Evolutionary conservation across 2,329 filamentous ascomycete species (phyloP), one percentile per base, ranked within the genome.

Genomic region (Tolypocladium endophyticum): DNA sequence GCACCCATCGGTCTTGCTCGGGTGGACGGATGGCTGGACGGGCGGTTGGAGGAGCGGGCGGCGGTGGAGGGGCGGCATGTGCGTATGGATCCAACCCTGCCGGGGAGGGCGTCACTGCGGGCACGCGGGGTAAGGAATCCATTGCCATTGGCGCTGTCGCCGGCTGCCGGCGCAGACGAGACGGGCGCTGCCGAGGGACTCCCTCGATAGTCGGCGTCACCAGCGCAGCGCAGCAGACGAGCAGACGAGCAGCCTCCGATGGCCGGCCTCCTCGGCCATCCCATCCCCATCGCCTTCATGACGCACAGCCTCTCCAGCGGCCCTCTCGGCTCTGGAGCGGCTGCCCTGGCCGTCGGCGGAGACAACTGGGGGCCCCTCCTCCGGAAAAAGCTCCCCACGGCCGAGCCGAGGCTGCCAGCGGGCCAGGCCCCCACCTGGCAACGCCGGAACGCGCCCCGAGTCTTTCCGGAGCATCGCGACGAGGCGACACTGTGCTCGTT

Each of bases 1-100:
- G 72, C 68, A 71, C 62, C 66, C 65, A 67, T 68, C 70, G 71
- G 70, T 66, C 66, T 70, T 59, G 65, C 69, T 73, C 71, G 72
- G 71, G 63, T 67, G 67, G 67, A 71, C 68, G 70, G 72, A 71
- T 59, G 38, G 28, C 18, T 23, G 33, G 56, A 20, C 41, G 23
- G n/a, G 39, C 25, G 36, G 47, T 33, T 52, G 28, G 50, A 33
- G 30, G 28, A 11, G 8, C 18, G n/a, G 18, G 4, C 18, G 8
- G 50, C n/a, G 50, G 50, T 14, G 50, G 50, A 53, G 50, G 47
- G 30, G 50, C 30, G 8, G 50, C 50, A 53, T 53, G 50, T 53
- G 47, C 47, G 28, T 20, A 30, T 52, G 28, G 47, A 16, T 25
- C 23, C 43, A 45, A 9, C 43, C 43, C 47, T 33, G 50, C 30